Conservation (phyloP, 78 protist species). For the Dictyostelium capitatum region DNA sequence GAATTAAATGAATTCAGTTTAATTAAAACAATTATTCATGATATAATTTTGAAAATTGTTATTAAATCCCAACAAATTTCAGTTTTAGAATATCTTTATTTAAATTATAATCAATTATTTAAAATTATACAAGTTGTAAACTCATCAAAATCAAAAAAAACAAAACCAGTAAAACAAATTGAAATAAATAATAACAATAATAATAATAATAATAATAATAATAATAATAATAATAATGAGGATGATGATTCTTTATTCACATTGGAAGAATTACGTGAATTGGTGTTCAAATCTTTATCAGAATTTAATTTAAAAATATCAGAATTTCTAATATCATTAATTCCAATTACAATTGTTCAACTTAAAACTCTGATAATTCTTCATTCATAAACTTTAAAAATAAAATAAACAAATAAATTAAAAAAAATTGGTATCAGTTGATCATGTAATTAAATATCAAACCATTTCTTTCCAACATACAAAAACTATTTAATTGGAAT, state of each 20-base stretch:
- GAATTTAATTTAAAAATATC: neutral
- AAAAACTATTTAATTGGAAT: no score
- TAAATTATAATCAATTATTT: neutral
- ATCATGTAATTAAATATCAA: no score
- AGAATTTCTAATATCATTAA: neutral
- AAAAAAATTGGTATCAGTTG: no score
- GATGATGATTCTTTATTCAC: neutral
- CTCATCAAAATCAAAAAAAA: neutral
- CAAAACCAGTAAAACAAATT: no score
- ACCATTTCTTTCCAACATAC: no score
- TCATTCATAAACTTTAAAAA: neutral
- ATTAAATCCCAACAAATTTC: neutral
- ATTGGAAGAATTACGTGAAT: neutral
- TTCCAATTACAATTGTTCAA: neutral
- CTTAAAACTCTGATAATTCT: neutral
- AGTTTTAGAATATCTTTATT: neutral
- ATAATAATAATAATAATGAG: neutral
- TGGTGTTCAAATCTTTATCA: neutral
- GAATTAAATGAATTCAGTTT: neutral
- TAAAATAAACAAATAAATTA: neutral
- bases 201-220: no score
- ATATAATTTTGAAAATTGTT: neutral
- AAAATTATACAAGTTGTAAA: neutral
- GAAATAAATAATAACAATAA: no score
- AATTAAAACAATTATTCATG: neutral